Base-by-base conservation (phyloP, 2,329 filamentous ascomycete genomes). In the Fusarium nanum region DNA sequence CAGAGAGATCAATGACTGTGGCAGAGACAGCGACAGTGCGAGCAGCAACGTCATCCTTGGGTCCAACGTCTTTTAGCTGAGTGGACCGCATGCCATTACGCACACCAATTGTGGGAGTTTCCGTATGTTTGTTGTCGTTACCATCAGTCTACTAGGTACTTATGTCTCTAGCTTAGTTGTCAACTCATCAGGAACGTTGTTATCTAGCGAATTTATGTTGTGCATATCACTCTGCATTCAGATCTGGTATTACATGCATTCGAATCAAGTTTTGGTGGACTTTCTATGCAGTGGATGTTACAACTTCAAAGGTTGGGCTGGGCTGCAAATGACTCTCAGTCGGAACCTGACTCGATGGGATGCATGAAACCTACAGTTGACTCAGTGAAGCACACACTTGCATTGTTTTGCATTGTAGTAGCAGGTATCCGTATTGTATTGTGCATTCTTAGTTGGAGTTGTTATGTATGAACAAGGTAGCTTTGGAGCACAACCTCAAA, bases 181-280 rank as follows among this genome's bases (percentile, higher is more conserved):
- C 34, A 37, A 37, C 34, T 37, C 34, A 37, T 37, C 34, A 32
- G 45, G 53, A 56, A 45, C 45, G 53, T 53, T 55, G 32, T 22
- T 27, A 16, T 67, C 54, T 41, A 70, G 56, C 55, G 54, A 59
- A 57, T 64, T 64, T 67, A 73, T 73, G 71, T 74, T 73, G 69
- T 73, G 71, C 71, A 73, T 73, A 56, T 66, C 45, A 46, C 70
- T 74, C 57, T 73, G 67, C 69, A 73, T 64, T 49, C 40, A 65
- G 69, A 70, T 68, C 68, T 67, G 45, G 49, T 62, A 66, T 61
- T 67, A 49, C 66, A 50, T 73, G 68, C 63, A 67, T 64, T 50
- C 37, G 28, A 54, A 59, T 18, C 49, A 53, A 42, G 32, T 53
- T 53, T 53, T 53, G 54, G 53, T 48, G 52, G 52, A 45, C 41